These are phyloP conservation scores for Microcyclospora pomicola DNA, from an alignment of 2,329 filamentous ascomycete species.

Conservation along the genomic window DNA sequence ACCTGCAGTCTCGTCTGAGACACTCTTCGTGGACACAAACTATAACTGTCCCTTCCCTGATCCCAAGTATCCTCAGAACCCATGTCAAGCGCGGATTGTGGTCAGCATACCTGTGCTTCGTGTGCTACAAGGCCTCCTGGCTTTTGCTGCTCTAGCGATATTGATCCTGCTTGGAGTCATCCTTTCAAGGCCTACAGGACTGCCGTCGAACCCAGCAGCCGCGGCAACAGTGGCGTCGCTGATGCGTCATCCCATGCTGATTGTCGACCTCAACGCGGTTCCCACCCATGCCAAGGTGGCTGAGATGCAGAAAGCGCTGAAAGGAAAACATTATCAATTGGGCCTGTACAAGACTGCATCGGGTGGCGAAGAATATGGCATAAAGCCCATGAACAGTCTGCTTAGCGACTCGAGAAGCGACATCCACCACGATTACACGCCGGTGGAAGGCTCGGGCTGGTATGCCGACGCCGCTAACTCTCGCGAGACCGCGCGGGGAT, in stretches of 20 bases:
- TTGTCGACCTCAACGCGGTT: constrained; percentile 7
- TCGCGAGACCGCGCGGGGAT: constrained; percentile 1
- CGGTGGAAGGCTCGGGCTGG: constrained; percentile 1
- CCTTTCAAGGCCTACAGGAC: constrained; percentile 4
- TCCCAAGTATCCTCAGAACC: constrained; percentile 1
- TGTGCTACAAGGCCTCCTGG: constrained; percentile 8
- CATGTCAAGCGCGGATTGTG: constrained; percentile 5
- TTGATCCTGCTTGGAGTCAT: constrained; percentile 3
- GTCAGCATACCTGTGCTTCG: constrained; percentile 5
- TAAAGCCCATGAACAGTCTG: neutral
- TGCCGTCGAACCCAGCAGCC: constrained; percentile 8
- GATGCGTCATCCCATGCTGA: constrained; percentile 7
- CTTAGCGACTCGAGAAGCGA: too few relatives aligned
- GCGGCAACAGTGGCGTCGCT: constrained; percentile 7
- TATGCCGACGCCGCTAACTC: neutral
- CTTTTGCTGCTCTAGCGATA: constrained; percentile 5
- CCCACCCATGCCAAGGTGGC: constrained; percentile 2
- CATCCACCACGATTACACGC: neutral
- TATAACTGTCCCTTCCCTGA: constrained; percentile 2
- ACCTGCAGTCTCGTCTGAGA: constrained; percentile 7
- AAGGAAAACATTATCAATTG: constrained; percentile 5
- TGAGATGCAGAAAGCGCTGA: constrained; percentile 3
- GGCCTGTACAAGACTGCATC: constrained; percentile 3
- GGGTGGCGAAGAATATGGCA: constrained; percentile 3
- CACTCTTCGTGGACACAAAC: constrained; percentile 6